Base-by-base conservation (phyloP, 306 rosid genomes). In the Corylus americana region DNA sequence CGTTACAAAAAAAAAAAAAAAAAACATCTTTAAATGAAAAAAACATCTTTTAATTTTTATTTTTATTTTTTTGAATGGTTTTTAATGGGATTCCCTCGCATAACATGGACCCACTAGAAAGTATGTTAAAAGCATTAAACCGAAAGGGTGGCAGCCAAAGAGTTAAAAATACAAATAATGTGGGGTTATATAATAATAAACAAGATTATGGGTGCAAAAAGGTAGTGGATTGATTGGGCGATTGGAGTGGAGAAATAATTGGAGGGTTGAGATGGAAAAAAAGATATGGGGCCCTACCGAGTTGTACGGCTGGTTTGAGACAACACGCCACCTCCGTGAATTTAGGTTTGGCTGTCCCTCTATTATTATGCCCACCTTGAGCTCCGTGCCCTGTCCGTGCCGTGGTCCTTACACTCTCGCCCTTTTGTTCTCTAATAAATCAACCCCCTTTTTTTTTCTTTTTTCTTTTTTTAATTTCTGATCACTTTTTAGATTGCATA, bases 241-340 rank as follows among this genome's bases (percentile, higher is more conserved):
- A 59, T 59, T 25, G 39, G 49, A 53, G 59, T 25, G 53, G 49
- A 55, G 12, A 59, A 80, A 80, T 80, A 39, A 75, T 80, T 68
- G 79, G 54, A 48, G 51, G 48, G 50, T 29, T 20, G 11, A 55
- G n/a, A 68, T 17, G 37, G 4, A 42, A 54, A 53, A 1, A 14
- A 53, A 8, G n/a, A 8, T 12, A 3, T 50, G 73, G 73, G 84
- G 87, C 4, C 79, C 84, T 35, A 54, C n/a, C 1, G 10, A 54
- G 25, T 1, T n/a, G 79, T 80, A 79, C 82, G 71, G 84, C 25
- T 1, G 66, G n/a, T 18, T 4, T 11, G 79, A 64, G 75, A 71
- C 83, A 63, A 81, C 86, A 79, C 86, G 86, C 86, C 78, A 71
- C 37, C 80, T 78, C 88, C 88, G 81, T 70, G 67, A 82, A 75